Evolutionary conservation across 1,284 basidiomycete species (phyloP).

Genomic region (Trametes versicolor): DNA sequence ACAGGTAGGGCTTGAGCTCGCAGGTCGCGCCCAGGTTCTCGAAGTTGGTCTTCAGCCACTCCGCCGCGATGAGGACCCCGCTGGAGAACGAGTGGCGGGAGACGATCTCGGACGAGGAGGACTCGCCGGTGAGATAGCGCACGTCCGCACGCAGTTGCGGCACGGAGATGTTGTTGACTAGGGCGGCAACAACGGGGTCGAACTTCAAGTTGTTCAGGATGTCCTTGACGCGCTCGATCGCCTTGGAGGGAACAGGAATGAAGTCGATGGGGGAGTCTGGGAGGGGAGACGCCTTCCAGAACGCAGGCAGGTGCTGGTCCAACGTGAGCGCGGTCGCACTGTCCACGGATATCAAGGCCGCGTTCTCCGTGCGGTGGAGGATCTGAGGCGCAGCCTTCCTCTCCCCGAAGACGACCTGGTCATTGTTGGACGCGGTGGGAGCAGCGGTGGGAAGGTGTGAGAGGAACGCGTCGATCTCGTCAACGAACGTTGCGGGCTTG

Average conservation of each 20-base stretch:
- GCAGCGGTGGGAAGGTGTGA: constrained; percentile 28
- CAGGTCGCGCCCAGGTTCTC: constrained; percentile 81
- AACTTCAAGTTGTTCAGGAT: constrained; percentile 64
- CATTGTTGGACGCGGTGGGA: constrained; percentile 35
- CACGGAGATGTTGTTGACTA: constrained; percentile 72
- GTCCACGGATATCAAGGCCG: constrained; percentile 58
- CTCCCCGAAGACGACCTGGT: constrained; percentile 44
- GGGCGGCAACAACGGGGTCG: constrained; percentile 64
- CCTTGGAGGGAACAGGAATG: constrained; percentile 61
- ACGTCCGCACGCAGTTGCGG: constrained; percentile 75
- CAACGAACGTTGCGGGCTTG: constrained; percentile 25
- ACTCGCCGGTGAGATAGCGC: constrained; percentile 86
- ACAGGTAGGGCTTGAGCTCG: constrained; percentile 68
- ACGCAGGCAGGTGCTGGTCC: constrained; percentile 63
- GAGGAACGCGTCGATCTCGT: constrained; percentile 48
- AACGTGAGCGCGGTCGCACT: constrained; percentile 48
- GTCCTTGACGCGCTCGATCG: constrained; percentile 57
- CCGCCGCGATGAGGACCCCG: constrained; percentile 74
- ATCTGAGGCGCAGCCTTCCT: constrained; percentile 43
- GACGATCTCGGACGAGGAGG: constrained; percentile 67
- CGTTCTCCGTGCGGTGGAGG: constrained; percentile 52
- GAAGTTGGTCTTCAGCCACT: constrained; percentile 78
- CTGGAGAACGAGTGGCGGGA: constrained; percentile 82
- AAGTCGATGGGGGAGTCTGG: constrained; percentile 56
- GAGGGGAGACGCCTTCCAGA: constrained; percentile 68